Evolutionary conservation across 176 grass and related monocot species (phyloP), one percentile per base, ranked within the genome.

Genomic region (Thalia dealbata): DNA sequence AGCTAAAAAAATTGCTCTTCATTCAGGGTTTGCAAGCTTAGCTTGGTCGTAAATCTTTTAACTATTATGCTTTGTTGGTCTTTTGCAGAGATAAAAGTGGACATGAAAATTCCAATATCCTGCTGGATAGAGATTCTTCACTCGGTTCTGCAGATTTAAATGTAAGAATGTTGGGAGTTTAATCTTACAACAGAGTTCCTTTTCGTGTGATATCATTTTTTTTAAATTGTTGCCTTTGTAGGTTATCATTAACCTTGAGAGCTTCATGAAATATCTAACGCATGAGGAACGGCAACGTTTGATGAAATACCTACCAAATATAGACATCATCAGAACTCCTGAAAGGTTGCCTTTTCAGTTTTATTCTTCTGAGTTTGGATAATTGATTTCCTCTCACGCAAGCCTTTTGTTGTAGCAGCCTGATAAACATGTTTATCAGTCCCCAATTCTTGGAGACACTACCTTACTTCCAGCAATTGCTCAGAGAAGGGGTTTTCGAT

Each of bases 241-340:
- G 84, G 74, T 75, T 59, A 50, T 86, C 26, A 48, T 81, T 43
- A 86, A 81, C 75, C 75, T 63, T 64, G 84, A 86, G 21, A 65
- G 14, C 19, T 86, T 78, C 75, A 69, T 64, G 62, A 86, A 86
- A 52, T 69, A 68, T 32, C 67, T 86, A 25, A 82, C 65, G 30
- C 75, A 27, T 32, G 73, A 66, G 13, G 83, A 85, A 50, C 78
- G 81, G 52, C 58, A 78, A 68, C 46, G 61, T 23, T 65, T 85
- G 64, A 62, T 77, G 30, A 81, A 85, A 62, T 85, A 78, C 54
- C 83, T 85, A 64, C 78, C 83, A 67, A 73, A 68, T 51, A 79
- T 73, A 8, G 83, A 85, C 77, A 81, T 61, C 25, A 24, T 18
- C 42, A 85, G 77, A 80, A 25, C 73, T 54, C 83, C 83, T 81